Base-by-base conservation (phyloP, 805 yeast genomes). In the Saccharomyces paradoxus region DNA sequence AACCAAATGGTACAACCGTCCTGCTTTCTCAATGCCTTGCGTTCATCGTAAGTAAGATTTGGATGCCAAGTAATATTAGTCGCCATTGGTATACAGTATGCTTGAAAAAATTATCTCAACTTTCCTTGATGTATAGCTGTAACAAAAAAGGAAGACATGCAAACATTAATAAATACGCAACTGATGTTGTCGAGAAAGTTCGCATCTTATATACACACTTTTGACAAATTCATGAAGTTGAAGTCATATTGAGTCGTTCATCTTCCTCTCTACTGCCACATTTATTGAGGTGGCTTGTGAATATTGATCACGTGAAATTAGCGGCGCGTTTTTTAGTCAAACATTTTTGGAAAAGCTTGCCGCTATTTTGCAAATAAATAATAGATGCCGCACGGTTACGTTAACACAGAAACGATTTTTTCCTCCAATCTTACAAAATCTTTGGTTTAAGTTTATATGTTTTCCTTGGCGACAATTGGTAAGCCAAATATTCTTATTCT, bases 31-130 rank as follows among this genome's bases (percentile, higher is more conserved):
- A 87, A 74, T 29, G 69, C 73, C 50, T 81, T 73, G 66, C 98
- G 87, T 74, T 92, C 96, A 22, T 77, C 83, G 71, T 86, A 89
- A 24, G 94, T 84, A 63, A 92, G 76, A 67, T 94, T 92, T 62
- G 82, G 83, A 75, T 92, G 97, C 97, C 98, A 92, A 60, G 97
- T 90, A 71, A 92, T 89, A 69, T 92, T 92, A 46, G 96, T 85
- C 60, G 97, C 94, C 97, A 92, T 92, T 62, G 57, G 70, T 29
- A 5, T 26, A 10, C 49, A 37, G 7, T 37, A 4, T 17, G 17
- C 7, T 37, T 37, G 10, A 3, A 17, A 12, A 37, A 37, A 37
- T 8, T 7, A 5, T 10, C 8, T 8, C 22, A 8, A n/a, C 44
- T 9, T 21, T 8, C 7, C 22, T 32, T n/a, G 13, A 37, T 17